Evolutionary conservation across 768 basidiomycete species (phyloP).

Genomic region (Cyclocybe cylindracea): DNA sequence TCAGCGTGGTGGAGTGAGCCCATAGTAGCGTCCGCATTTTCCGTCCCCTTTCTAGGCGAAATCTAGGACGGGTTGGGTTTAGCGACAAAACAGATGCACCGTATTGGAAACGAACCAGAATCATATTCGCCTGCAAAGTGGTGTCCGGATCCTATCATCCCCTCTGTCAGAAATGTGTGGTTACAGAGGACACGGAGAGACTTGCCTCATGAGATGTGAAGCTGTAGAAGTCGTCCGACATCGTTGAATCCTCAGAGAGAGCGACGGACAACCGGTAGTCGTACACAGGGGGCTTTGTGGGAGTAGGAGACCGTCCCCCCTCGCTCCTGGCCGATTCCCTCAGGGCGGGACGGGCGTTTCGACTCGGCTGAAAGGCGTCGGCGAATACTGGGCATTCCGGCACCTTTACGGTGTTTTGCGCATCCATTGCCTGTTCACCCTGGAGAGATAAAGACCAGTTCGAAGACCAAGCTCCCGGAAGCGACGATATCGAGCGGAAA

Average conservation of each 20-base stretch:
- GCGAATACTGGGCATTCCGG: background rate
- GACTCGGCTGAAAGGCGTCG: background rate
- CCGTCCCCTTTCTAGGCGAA: background rate
- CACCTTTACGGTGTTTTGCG: constrained; percentile 6
- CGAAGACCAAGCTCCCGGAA: constrained; percentile 23
- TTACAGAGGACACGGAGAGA: background rate
- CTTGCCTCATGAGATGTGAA: constrained; percentile 17
- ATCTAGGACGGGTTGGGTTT: background rate
- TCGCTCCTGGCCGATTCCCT: background rate
- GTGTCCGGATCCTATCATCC: constrained; percentile 5
- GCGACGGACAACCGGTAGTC: background rate
- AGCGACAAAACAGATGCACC: background rate
- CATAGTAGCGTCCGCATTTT: constrained; percentile 1
- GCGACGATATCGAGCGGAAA: constrained; percentile 3
- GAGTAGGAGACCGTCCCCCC: background rate
- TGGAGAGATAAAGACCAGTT: constrained; percentile 12
- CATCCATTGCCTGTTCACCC: background rate
- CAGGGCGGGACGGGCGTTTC: background rate
- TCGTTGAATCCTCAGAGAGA: constrained; percentile 11
- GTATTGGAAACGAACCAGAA: background rate
- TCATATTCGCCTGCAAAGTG: background rate
- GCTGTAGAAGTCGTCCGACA: constrained; percentile 23
- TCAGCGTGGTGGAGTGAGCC: background rate
- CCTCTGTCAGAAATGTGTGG: background rate
- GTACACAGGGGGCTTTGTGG: background rate